Conservation (phyloP, 805 yeast species). For the Candida argentea region DNA sequence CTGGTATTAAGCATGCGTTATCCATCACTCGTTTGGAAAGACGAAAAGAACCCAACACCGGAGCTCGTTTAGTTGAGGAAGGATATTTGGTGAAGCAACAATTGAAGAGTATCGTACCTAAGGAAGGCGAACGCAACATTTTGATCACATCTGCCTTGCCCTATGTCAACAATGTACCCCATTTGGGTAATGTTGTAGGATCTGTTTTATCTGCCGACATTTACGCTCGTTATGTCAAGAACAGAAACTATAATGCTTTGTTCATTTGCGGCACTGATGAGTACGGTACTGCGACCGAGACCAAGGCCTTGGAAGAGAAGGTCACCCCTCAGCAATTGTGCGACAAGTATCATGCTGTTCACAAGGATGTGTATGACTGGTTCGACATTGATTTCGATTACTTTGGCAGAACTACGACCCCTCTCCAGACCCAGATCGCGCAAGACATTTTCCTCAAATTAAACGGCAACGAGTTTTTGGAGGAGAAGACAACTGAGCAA, state of each 20-base stretch:
- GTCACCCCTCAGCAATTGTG: constrained; percentile 84
- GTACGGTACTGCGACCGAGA: constrained; percentile 98
- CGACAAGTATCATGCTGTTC: constrained; percentile 81
- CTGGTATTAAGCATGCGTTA: constrained; percentile 38
- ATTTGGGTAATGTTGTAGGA: constrained; percentile 93
- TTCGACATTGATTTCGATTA: constrained; percentile 89
- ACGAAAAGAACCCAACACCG: constrained; percentile 29
- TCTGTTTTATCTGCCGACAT: constrained; percentile 93
- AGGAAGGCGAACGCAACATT: constrained; percentile 64
- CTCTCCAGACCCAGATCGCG: constrained; percentile 85
- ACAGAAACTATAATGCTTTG: constrained; percentile 78
- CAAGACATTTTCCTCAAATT: constrained; percentile 83
- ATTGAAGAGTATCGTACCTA: constrained; percentile 40
- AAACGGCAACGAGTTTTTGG: constrained; percentile 67
- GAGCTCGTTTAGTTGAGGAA: constrained; percentile 20
- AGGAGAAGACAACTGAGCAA: constrained; percentile 83
- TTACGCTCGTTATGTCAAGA: constrained; percentile 80
- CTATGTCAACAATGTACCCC: constrained; percentile 97
- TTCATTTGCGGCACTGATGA: constrained; percentile 97
- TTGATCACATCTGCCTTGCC: constrained; percentile 95
- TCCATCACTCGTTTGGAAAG: constrained; percentile 35
- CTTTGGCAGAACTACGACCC: constrained; percentile 95
- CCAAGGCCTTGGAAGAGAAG: constrained; percentile 91
- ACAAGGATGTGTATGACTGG: constrained; percentile 91
- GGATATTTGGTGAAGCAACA: constrained; percentile 24